A percentile compares a stretch with the other conserved stretches of the same genome.
Evolutionary conservation across 176 grass and related monocot species (phyloP).

Genomic region (Musa beccarii): DNA sequence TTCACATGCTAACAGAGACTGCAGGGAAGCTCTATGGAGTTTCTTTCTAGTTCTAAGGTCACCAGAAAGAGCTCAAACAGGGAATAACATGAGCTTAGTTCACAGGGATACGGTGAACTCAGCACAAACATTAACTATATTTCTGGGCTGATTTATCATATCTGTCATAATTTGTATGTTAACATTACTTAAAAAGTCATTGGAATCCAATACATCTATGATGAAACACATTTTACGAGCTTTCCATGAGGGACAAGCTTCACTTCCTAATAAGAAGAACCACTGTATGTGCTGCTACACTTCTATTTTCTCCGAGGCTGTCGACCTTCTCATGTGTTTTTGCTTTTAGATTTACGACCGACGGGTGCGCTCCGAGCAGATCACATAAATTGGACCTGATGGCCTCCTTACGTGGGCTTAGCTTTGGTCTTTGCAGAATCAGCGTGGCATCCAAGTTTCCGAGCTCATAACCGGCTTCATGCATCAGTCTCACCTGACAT

Average conservation of each 20-base stretch:
- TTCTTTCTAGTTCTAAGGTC: no score
- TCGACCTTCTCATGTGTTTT: slow-evolving; percentile 97
- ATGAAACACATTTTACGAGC: not conserved
- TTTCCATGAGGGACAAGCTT: not conserved
- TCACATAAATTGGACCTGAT: slow-evolving; percentile 79
- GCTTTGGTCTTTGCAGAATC: slow-evolving; percentile 86
- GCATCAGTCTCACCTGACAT: slow-evolving; percentile 92
- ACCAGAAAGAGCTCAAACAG: no score
- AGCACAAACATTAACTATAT: not conserved
- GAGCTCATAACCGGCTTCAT: slow-evolving; percentile 76
- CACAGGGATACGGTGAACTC: not conserved
- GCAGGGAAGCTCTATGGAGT: no score
- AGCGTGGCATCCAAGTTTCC: slow-evolving; percentile 91
- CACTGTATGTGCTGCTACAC: slow-evolving; percentile 93
- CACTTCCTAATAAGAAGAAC: slow-evolving; percentile 79
- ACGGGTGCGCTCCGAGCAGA: slow-evolving; percentile 63
- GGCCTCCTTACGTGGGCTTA: slow-evolving; percentile 86
- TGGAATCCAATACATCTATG: not conserved
- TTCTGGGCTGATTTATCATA: not conserved
- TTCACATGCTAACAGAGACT: not conserved
- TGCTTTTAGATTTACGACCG: slow-evolving; percentile 94
- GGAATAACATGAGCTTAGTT: not conserved
- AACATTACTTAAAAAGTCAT: not conserved
- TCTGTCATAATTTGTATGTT: not conserved
- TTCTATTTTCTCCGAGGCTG: slow-evolving; percentile 95